These are phyloP conservation scores for Amaranthus cruentus DNA, from an alignment of 148 eudicot genomes.

Conservation along the genomic window DNA sequence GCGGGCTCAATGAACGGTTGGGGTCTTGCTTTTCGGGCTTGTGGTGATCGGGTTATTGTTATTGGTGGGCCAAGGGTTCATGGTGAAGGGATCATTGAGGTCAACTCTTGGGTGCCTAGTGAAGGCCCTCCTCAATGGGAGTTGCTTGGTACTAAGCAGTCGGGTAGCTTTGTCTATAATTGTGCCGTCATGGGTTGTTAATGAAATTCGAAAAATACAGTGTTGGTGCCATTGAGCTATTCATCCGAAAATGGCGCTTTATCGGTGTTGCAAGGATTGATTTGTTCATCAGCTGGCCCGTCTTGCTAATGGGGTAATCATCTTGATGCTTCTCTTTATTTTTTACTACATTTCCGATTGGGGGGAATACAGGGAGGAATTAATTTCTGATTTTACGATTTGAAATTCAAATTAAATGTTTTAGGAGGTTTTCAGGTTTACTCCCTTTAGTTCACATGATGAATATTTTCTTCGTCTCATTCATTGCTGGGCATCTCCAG, in stretches of 20 bases:
- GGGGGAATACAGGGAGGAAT: constrained; percentile 16
- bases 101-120: constrained; percentile 76
- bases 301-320: constrained; percentile 48
- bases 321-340: constrained; percentile 18
- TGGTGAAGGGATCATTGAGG: constrained; percentile 59
- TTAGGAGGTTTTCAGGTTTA: constrained; percentile 35
- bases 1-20: constrained; percentile 82
- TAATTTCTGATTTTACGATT: constrained; percentile 11
- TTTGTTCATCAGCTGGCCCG: constrained; percentile 16
- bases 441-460: constrained; percentile 17
- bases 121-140: constrained; percentile 67
- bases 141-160: constrained; percentile 56
- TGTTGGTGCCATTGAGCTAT: constrained; percentile 8
- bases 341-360: constrained; percentile 9
- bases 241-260: constrained; percentile 16
- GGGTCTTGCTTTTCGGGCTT: constrained; percentile 91
- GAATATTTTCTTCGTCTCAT: too few relatives aligned
- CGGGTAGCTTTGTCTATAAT: constrained; percentile 79
- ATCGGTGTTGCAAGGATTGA: too few relatives aligned
- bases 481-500: too few relatives aligned
- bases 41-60: constrained; percentile 70
- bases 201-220: constrained; percentile 9
- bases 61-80: constrained; percentile 64
- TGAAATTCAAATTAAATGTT: constrained; percentile 36
- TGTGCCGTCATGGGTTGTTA: constrained; percentile 98